Evolutionary conservation across 331 rosid genomes (phyloP).

Genomic region (Quercus phellos): DNA sequence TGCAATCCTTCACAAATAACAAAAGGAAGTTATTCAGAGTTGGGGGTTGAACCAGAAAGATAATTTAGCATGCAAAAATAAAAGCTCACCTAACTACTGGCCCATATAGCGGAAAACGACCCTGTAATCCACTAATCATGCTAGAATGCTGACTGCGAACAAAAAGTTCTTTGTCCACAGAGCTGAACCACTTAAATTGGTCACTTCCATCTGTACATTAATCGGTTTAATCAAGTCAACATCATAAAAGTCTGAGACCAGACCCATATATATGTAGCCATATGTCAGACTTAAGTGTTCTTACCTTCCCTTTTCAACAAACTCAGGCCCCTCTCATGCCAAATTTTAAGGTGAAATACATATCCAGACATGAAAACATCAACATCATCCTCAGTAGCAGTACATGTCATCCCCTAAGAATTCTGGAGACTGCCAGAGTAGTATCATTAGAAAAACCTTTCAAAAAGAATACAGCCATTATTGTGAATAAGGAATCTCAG

Average conservation of each 20-base stretch:
- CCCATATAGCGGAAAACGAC: constrained; percentile 65
- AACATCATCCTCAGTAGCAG: constrained; percentile 70
- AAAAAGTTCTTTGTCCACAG: constrained; percentile 61
- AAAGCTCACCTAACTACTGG: constrained; percentile 72
- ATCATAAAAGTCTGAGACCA: background rate
- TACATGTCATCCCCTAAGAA: constrained; percentile 67
- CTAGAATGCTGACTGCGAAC: constrained; percentile 74
- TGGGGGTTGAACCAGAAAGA: constrained; percentile 6
- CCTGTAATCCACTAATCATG: constrained; percentile 87
- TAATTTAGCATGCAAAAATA: constrained; percentile 14
- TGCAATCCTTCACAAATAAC: constrained; percentile 68
- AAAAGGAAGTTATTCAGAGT: constrained; percentile 22
- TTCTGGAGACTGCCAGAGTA: constrained; percentile 70
- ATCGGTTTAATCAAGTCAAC: constrained; percentile 9
- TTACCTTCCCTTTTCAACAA: constrained; percentile 62
- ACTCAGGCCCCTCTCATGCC: constrained; percentile 86
- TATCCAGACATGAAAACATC: constrained; percentile 78
- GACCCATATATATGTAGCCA: background rate
- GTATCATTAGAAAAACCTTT: constrained; percentile 25
- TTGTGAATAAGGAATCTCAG: constrained; percentile 7
- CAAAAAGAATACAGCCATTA: constrained; percentile 10
- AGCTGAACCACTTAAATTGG: constrained; percentile 46
- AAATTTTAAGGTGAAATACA: constrained; percentile 85
- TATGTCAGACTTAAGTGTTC: constrained; percentile 22
- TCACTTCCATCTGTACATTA: constrained; percentile 49